phyloP scores from a whole-genome alignment of 176 grass and related monocot genomes.

The Triticum dicoccoides region DNA sequence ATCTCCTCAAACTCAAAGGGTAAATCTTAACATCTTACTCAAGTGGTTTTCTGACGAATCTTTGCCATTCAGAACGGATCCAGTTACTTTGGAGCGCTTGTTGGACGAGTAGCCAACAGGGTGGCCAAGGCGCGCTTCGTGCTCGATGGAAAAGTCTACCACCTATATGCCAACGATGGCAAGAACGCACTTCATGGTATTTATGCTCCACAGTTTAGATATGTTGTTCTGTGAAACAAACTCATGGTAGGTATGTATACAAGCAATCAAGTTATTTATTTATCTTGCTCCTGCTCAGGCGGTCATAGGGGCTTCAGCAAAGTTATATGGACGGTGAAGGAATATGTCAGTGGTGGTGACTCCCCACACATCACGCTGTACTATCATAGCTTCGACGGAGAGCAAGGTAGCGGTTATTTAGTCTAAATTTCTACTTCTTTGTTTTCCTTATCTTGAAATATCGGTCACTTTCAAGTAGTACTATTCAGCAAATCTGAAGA shows the following conservation, averaged over 20 bases:
- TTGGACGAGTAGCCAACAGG: slow-evolving; percentile 87
- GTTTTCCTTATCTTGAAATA: not conserved
- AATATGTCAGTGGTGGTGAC: slow-evolving; percentile 49
- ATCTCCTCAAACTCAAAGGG: not conserved
- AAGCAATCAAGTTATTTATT: not conserved
- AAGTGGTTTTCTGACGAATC: not conserved
- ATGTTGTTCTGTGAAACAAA: not conserved
- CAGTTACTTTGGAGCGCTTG: slow-evolving; percentile 75
- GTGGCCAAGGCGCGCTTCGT: slow-evolving; percentile 58
- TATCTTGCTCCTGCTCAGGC: slow-evolving; percentile 30
- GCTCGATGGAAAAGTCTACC: slow-evolving; percentile 56
- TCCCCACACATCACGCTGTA: slow-evolving; percentile 78
- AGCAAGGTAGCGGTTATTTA: slow-evolving; percentile 55
- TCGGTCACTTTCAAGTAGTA: not conserved
- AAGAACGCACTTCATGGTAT: slow-evolving; percentile 83
- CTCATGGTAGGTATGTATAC: not conserved
- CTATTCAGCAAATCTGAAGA: not conserved
- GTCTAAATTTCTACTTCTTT: not conserved
- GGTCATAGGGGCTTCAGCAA: slow-evolving; percentile 82
- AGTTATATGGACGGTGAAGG: slow-evolving; percentile 80
- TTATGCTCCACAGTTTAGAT: slow-evolving; percentile 1
- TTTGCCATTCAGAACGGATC: slow-evolving; percentile 50
- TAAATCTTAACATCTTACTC: slow-evolving; percentile 3
- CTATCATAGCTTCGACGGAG: slow-evolving; percentile 89
- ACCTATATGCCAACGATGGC: slow-evolving; percentile 57